A percentile compares a stretch with the other conserved stretches of the same genome.
These are phyloP conservation scores for Hibiscus trionum DNA, from an alignment of 345 rosid genomes.

Conservation along the genomic window DNA sequence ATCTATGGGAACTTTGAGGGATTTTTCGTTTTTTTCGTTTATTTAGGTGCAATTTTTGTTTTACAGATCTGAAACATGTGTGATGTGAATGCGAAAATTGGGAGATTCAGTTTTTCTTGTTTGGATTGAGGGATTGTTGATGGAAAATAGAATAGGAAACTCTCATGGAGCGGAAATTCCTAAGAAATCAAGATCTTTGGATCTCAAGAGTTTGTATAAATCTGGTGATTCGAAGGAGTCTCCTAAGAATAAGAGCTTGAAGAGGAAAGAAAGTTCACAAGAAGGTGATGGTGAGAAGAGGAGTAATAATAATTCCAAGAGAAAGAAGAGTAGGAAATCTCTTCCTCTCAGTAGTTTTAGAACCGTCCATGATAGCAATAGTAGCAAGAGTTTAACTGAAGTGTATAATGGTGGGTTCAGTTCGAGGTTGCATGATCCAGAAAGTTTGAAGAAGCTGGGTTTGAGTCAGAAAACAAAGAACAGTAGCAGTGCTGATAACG, in stretches of 20 bases:
- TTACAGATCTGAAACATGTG: constrained; percentile 55
- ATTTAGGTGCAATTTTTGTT: constrained; percentile 19
- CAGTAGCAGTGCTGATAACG: constrained; percentile 29
- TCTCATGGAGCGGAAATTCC: constrained; percentile 67
- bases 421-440: constrained; percentile 24
- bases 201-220: constrained; percentile 75
- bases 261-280: constrained; percentile 45
- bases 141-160: constrained; percentile 70
- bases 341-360: constrained; percentile 48
- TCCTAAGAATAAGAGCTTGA: constrained; percentile 33
- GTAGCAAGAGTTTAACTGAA: constrained; percentile 37
- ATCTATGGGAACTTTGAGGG: constrained; percentile 3
- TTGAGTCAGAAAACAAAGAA: constrained; percentile 33
- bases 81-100: constrained; percentile 32
- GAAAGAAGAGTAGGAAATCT: constrained; percentile 57
- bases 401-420: constrained; percentile 35
- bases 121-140: constrained; percentile 46
- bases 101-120: constrained; percentile 24
- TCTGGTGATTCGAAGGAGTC: constrained; percentile 37
- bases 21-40: not conserved
- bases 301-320: constrained; percentile 17
- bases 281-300: constrained; percentile 34
- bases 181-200: constrained; percentile 78
- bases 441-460: constrained; percentile 31
- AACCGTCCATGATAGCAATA: constrained; percentile 27